phyloP scores from a whole-genome alignment of 1,284 basidiomycete species.

The Gymnopus androsaceus region DNA sequence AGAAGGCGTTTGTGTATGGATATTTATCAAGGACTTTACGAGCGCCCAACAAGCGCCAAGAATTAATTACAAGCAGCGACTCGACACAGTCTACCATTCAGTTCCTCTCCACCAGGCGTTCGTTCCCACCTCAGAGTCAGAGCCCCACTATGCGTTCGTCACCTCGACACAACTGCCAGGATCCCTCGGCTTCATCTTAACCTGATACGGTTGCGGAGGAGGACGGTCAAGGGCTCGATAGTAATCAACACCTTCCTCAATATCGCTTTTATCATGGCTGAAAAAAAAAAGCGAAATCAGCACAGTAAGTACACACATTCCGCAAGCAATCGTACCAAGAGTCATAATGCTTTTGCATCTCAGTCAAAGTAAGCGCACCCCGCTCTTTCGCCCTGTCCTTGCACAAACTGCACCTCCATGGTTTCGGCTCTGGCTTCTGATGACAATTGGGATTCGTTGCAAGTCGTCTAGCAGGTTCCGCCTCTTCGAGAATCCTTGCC shows the following conservation, averaged over 20 bases:
- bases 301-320: background rate
- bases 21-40: background rate
- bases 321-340: slow-evolving; percentile 1
- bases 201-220: slow-evolving; percentile 10
- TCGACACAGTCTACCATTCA: too few relatives aligned
- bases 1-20: background rate
- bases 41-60: background rate
- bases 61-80: background rate
- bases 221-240: slow-evolving; percentile 9
- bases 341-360: slow-evolving; percentile 23
- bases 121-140: too few relatives aligned
- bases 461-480: slow-evolving; percentile 15
- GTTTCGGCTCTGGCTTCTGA: slow-evolving; percentile 9
- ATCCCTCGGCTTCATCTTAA: slow-evolving; percentile 10
- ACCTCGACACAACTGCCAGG: background rate
- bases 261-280: background rate
- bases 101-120: too few relatives aligned
- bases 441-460: background rate
- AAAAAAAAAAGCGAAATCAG: background rate
- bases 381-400: slow-evolving; percentile 22
- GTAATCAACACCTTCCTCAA: slow-evolving; percentile 10
- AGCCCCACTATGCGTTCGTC: background rate
- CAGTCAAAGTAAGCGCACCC: slow-evolving; percentile 24
- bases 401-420: slow-evolving; percentile 34
- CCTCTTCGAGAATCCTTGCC: slow-evolving; percentile 23